These are phyloP conservation scores for Mortierella hygrophila DNA, from an alignment of 192 early-diverging fungal genomes.

Conservation along the genomic window DNA sequence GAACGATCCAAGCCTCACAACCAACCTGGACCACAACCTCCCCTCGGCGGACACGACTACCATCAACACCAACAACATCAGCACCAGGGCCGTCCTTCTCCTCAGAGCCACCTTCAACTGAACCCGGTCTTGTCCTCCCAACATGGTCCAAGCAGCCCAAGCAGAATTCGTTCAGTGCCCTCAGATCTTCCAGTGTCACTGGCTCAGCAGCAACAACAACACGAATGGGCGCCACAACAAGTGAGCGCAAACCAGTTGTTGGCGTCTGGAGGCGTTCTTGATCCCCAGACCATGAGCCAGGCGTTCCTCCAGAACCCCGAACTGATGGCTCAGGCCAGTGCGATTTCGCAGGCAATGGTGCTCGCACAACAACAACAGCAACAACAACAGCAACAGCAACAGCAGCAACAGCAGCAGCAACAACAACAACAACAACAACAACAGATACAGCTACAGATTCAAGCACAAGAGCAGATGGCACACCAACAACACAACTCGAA, in stretches of 20 bases:
- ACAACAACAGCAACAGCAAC: constrained; percentile 48
- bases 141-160: neutral
- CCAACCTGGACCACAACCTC: neutral
- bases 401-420: constrained; percentile 19
- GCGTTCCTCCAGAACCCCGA: constrained; percentile 51
- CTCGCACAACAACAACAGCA: constrained; percentile 47
- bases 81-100: neutral
- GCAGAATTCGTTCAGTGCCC: neutral
- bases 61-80: constrained; percentile 10
- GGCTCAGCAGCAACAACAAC: constrained; percentile 28
- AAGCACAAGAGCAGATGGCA: constrained; percentile 23
- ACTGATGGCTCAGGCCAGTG: constrained; percentile 50
- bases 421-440: constrained; percentile 36
- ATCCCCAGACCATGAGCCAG: constrained; percentile 54
- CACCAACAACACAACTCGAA: constrained; percentile 25
- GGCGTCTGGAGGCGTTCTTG: constrained; percentile 27
- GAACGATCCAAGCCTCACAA: constrained; percentile 20
- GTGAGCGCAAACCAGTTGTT: constrained; percentile 32
- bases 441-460: constrained; percentile 26
- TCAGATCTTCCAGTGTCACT: neutral
- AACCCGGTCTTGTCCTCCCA: constrained; percentile 1
- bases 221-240: constrained; percentile 40
- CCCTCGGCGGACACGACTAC: constrained; percentile 1
- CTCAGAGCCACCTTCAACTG: constrained; percentile 5
- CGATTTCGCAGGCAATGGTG: constrained; percentile 51